Evolutionary conservation across 805 yeast species (phyloP).

Genomic region (Candida awuae): DNA sequence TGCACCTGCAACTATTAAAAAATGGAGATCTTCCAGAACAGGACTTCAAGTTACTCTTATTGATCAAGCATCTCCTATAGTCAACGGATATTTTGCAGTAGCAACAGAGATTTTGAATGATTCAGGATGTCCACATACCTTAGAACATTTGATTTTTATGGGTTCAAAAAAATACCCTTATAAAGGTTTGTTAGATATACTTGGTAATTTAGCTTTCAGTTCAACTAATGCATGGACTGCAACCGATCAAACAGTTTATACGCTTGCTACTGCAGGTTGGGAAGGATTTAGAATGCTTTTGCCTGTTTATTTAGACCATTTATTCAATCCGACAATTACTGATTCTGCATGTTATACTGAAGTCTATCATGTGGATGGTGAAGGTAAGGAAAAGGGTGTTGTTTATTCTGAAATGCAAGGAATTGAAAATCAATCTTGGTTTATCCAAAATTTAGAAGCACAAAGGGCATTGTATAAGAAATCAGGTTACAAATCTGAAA

Average conservation of each 20-base stretch:
- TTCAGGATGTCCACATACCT: constrained; percentile 90
- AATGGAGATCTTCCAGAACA: constrained; percentile 73
- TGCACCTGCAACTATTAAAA: constrained; percentile 61
- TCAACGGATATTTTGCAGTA: constrained; percentile 91
- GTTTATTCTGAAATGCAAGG: constrained; percentile 98
- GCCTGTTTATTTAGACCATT: constrained; percentile 86
- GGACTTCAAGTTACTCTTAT: constrained; percentile 76
- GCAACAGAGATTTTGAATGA: constrained; percentile 87
- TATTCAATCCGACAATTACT: constrained; percentile 75
- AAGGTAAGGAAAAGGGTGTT: constrained; percentile 89
- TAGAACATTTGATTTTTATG: constrained; percentile 92
- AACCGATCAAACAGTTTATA: constrained; percentile 91
- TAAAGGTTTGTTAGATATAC: constrained; percentile 81
- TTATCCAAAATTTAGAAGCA: constrained; percentile 49
- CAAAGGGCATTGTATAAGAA: constrained; percentile 49
- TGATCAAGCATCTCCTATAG: constrained; percentile 75
- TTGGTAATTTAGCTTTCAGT: constrained; percentile 78
- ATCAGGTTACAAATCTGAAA: constrained; percentile 86
- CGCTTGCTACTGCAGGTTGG: constrained; percentile 92
- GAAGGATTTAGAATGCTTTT: constrained; percentile 77
- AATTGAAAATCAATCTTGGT: constrained; percentile 71
- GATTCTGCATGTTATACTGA: constrained; percentile 90
- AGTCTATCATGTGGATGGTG: constrained; percentile 89
- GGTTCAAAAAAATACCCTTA: constrained; percentile 86
- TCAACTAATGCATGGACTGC: constrained; percentile 96